Base-by-base conservation (phyloP, 257 asterid genomes). In the Solanum habrochaites region DNA sequence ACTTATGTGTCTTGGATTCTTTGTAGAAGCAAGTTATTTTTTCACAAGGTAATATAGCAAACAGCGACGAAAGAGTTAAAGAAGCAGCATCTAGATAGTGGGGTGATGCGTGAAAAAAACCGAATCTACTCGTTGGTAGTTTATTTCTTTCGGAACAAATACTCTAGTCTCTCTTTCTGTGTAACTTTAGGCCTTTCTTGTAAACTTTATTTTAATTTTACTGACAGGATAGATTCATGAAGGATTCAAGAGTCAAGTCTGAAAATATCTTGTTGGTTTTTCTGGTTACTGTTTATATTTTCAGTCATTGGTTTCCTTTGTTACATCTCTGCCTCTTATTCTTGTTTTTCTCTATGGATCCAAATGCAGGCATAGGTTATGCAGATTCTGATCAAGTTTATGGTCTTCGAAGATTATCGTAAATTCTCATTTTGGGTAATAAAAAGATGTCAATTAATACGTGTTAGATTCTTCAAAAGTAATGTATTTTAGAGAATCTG, bases 121-220 rank as follows among this genome's bases (percentile, higher is more conserved):
- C n/a, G n/a, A n/a, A n/a, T n/a, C n/a, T n/a, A 60, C 39, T 58
- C 18, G 82, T 87, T 73, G 86, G 87, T 87, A 71, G 89, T 69
- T 56, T 31, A 42, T 18, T 49, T 64, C 83, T 89, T 58, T 29
- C 16, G 62, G 32, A 27, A 69, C 58, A 69, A 25, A 29, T 75
- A 15, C 27, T 78, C 25, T 32, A 42, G 62, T n/a, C 39, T 35
- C 39, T 35, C 60, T 52, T 81, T 66, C 47, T n/a, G 43, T 42
- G 37, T 39, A 64, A 29, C 6, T 42, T 60, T 40, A 9, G 83
- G 25, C 78, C 32, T 52, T 73, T 45, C 42, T 58, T 20, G 69
- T 64, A 45, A 78, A 45, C 75, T 83, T 86, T 37, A 70, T 87
- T 85, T 86, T 86, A 43, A 74, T 83, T 32, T 83, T 86, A 86